A percentile compares a stretch with the other conserved stretches of the same genome.
Conservation (phyloP, 1,284 basidiomycete genomes). For the Rhodotorula sp. region DNA sequence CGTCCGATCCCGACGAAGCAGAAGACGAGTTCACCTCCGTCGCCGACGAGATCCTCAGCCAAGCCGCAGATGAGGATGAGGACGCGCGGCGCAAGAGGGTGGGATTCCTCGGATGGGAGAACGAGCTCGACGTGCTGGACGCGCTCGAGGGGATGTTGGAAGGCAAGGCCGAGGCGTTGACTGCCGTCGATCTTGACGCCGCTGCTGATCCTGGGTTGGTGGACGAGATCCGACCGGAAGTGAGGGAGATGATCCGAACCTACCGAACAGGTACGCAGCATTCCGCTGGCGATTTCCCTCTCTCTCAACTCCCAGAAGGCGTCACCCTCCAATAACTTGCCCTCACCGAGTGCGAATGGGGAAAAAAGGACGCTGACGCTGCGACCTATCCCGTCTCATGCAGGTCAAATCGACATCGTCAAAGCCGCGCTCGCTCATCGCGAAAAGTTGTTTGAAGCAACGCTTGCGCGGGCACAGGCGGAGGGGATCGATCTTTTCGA, state of each 20-base stretch:
- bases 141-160: slow-evolving; percentile 52
- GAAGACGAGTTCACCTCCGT: neutral
- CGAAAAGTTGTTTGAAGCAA: slow-evolving; percentile 21
- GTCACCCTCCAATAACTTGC: no score
- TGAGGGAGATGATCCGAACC: slow-evolving; percentile 32
- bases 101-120: slow-evolving; percentile 41
- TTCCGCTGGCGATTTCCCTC: neutral
- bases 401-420: slow-evolving; percentile 40
- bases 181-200: neutral
- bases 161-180: slow-evolving; percentile 24
- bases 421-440: slow-evolving; percentile 19
- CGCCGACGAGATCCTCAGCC: neutral
- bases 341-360: no score
- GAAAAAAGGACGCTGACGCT: neutral
- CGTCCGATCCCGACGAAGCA: neutral
- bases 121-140: slow-evolving; percentile 41
- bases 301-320: neutral
- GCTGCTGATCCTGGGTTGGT: neutral
- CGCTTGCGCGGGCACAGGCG: slow-evolving; percentile 26
- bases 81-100: slow-evolving; percentile 53
- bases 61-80: neutral
- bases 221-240: slow-evolving; percentile 13
- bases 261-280: slow-evolving; percentile 34
- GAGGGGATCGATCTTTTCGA: slow-evolving; percentile 40
- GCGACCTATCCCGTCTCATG: no score